phyloP scores from a whole-genome alignment of 768 basidiomycete genomes.

The Basidioascus undulatus region DNA sequence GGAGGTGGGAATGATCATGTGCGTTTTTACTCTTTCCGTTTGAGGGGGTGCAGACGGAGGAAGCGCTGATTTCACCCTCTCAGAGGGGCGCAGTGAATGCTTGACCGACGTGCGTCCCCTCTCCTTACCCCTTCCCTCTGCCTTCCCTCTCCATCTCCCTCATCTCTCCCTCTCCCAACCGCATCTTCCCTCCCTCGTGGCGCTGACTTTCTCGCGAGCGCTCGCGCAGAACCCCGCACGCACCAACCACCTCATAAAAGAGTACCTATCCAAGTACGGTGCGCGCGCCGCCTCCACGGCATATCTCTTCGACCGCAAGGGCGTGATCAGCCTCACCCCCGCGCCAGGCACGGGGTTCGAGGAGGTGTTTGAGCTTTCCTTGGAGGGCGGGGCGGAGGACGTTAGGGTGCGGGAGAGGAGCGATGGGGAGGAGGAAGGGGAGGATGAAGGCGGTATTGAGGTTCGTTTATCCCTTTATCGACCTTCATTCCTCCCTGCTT shows the following conservation, averaged over 20 bases:
- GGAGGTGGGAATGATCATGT: background rate
- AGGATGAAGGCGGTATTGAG: background rate
- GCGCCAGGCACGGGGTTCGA: background rate
- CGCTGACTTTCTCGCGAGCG: too few relatives aligned
- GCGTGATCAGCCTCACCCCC: background rate
- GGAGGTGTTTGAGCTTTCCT: background rate
- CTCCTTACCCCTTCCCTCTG: background rate
- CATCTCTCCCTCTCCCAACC: background rate
- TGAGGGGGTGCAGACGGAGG: background rate
- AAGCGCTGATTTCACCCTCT: background rate
- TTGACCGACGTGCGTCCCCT: background rate
- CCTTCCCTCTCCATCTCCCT: background rate
- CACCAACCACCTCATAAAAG: too few relatives aligned
- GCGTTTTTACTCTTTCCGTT: background rate
- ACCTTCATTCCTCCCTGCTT: too few relatives aligned
- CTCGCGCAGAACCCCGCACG: too few relatives aligned
- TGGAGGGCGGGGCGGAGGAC: conserved; percentile 1
- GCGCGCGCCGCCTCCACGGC: background rate
- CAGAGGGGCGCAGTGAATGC: background rate
- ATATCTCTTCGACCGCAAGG: background rate
- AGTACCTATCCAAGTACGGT: background rate
- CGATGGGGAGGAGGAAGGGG: background rate
- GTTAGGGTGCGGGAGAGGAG: too few relatives aligned
- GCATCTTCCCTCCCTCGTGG: too few relatives aligned
- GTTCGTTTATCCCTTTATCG: background rate